Evolutionary conservation across 2,329 filamentous ascomycete species (phyloP), one percentile per base, ranked within the genome.

Genomic region (Sporothrix schenckii): DNA sequence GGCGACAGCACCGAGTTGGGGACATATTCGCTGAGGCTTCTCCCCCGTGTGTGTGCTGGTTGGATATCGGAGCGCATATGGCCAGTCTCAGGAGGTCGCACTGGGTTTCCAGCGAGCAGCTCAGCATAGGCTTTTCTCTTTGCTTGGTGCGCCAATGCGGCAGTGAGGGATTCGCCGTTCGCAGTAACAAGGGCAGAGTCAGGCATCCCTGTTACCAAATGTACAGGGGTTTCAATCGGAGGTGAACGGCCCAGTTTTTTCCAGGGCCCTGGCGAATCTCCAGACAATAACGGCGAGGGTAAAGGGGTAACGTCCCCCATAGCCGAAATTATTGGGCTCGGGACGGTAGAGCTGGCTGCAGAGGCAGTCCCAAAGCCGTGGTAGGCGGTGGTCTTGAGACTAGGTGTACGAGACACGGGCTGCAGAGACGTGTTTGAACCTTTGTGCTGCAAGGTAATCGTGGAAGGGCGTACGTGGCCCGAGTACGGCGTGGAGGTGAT

Each of bases 1-100:
- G 90, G 85, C 66, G 91, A 86, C 56, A 88, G 84, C 73, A 90
- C 83, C 5, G 87, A 82, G 69, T 95, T 91, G 2, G 93, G 93
- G 0, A 89, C 85, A 79, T 97, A 97, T 74, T 97, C 94, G 81
- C 93, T 97, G 34, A 95, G 82, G 79, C 94, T 97, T 75, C 94
- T 87, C 78, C 95, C 93, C 71, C 92, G 87, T 14, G 83, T 83
- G 78, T 92, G 91, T 16, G 74, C 54, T 75, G 79, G 69, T 41
- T 76, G 77, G 70, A 77, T 77, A 49, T 74, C 75, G 13, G 41
- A 47, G 69, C 72, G 74, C 71, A 72, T 30, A 21, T 68, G 72
- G 67, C 63, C 77, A 74, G 60, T 79, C 74, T 21, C 67, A 3
- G 63, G 53, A 7, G 24, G 60, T 41, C 68, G 69, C 78, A 76